Conservation (phyloP, 164 flowering plant genomes). For the Magnolia sinica region DNA sequence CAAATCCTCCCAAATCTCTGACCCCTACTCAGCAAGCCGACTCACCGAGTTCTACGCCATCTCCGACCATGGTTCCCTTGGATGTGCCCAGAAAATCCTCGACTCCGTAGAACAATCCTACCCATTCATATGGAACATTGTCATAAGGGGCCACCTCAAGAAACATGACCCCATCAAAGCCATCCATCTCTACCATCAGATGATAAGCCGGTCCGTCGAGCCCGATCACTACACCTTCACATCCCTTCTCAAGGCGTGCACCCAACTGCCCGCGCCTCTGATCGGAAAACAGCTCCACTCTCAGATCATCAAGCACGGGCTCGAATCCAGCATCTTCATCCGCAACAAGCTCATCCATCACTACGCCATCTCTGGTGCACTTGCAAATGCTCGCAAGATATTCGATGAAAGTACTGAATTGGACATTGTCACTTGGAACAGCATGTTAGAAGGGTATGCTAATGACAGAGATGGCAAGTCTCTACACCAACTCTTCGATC, state of each 20-base stretch:
- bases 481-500: slow-evolving; percentile 9
- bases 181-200: slow-evolving; percentile 6
- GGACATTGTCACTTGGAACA: slow-evolving; percentile 15
- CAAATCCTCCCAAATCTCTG: slow-evolving; percentile 12
- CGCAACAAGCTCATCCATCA: slow-evolving; percentile 15
- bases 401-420: slow-evolving; percentile 13
- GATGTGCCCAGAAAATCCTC: slow-evolving; percentile 9
- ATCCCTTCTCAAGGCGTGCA: slow-evolving; percentile 15
- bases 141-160: slow-evolving; percentile 16
- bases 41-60: slow-evolving; percentile 19
- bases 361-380: slow-evolving; percentile 4
- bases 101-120: slow-evolving; percentile 3
- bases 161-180: slow-evolving; percentile 7
- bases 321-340: slow-evolving; percentile 4
- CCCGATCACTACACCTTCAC: slow-evolving; percentile 21
- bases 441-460: slow-evolving; percentile 15
- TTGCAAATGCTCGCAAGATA: slow-evolving; percentile 15
- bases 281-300: slow-evolving; percentile 14
- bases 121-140: slow-evolving; percentile 12
- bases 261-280: neutral
- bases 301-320: slow-evolving; percentile 10
- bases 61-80: slow-evolving; percentile 12
- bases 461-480: neutral
- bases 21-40: slow-evolving; percentile 10
- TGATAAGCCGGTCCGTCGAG: neutral